Base-by-base conservation (phyloP, 495 filamentous ascomycete genomes). In the Aspergillus heteromorphus region DNA sequence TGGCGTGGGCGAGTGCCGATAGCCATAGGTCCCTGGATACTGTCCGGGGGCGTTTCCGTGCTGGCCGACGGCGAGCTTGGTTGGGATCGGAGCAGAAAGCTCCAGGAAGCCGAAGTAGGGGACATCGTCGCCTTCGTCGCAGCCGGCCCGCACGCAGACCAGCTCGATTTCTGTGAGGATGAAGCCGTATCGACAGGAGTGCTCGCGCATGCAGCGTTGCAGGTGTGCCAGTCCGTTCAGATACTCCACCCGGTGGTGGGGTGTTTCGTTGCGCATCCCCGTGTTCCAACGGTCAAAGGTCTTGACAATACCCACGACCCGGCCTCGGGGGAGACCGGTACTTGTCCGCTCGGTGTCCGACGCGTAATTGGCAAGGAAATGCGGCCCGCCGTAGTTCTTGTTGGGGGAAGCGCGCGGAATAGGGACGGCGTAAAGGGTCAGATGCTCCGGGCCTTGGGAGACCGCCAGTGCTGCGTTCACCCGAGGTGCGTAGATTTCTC, bases 91-190 rank as follows among this genome's bases (percentile, higher is more conserved):
- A 4, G 82, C 76, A 4, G 83, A 82, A 25, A 96, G 75, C 66
- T 97, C 91, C 4, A 97, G 71, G 68, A 77, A 88, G 1, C 91
- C 91, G 63, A 95, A 97, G 59, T 91, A 84, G 0, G 91, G 91
- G 3, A 84, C 81, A 18, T 71, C 70, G 55, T 86, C 86, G 51
- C 74, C 82, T 10, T 67, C 65, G 49, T 89, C 87, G 51, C 77
- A 82, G 30, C 86, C 87, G 50, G 87, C 87, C 47, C 91, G 89
- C 0, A 95, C 89, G 64, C 91, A 87, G 27, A 96, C 84, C 11
- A 96, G 86, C 73, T 96, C 91, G 63, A 95, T 95, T 66, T 96
- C 91, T 0, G 89, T 96, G 51, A 96, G 83, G 63, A 96, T 92
- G 75, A 95, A 96, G 27, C 91, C 91, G 67, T 96, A 96, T 43